Evolutionary conservation across 176 grass and related monocot genomes (phyloP).

Genomic region (Zizania latifolia): DNA sequence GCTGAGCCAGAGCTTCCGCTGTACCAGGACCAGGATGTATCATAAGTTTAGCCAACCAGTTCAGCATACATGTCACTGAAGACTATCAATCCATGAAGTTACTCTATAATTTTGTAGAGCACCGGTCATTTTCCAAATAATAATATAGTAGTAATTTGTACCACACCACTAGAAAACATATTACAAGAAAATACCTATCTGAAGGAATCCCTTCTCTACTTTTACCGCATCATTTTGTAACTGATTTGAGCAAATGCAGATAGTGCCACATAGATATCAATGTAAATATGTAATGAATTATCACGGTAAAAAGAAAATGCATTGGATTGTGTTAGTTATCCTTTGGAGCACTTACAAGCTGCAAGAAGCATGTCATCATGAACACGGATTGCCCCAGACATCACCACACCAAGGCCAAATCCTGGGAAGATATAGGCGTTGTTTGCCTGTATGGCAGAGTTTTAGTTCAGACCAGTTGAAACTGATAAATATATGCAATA

Average conservation of each 20-base stretch:
- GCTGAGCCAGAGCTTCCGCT: conserved; percentile 83
- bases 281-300: too few species aligned
- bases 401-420: conserved; percentile 88
- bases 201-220: not conserved
- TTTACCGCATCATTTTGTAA: not conserved
- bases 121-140: too few species aligned
- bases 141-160: too few species aligned
- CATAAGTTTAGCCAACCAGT: not conserved
- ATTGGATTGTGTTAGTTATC: not conserved
- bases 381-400: conserved; percentile 74
- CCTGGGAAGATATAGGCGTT: conserved; percentile 85
- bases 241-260: not conserved
- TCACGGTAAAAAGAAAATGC: not conserved
- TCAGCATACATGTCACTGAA: not conserved
- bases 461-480: not conserved
- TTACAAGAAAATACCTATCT: not conserved
- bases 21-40: conserved; percentile 17
- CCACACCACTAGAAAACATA: not conserved
- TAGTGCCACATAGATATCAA: not conserved
- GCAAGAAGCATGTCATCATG: conserved; percentile 93
- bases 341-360: conserved; percentile 51
- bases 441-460: conserved; percentile 48
- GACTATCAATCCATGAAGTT: not conserved
- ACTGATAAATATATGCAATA: conserved; percentile 6
- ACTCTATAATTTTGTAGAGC: not conserved